phyloP scores from a whole-genome alignment of 2,329 filamentous ascomycete genomes.

The Cytospora chrysosperma region DNA sequence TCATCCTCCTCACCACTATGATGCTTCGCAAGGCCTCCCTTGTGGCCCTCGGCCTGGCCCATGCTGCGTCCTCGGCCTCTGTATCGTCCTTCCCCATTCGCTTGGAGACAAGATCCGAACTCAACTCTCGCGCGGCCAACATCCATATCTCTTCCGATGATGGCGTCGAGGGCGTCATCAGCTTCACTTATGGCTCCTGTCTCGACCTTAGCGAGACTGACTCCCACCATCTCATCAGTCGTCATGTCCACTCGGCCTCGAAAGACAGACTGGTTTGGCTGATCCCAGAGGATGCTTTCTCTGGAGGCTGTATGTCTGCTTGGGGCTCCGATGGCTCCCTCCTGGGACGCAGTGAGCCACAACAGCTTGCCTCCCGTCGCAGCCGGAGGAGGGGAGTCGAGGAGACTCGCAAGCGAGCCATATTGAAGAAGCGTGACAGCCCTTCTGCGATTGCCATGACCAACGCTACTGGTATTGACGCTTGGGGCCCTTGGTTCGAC shows the following conservation, averaged over 20 bases:
- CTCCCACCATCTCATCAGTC: conserved; percentile 32
- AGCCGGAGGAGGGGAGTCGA: conserved; percentile 29
- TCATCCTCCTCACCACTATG: background rate
- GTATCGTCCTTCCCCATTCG: conserved; percentile 27
- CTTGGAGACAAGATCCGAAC: conserved; percentile 37
- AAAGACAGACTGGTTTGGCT: conserved; percentile 36
- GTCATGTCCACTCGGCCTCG: conserved; percentile 24
- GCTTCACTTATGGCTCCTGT: conserved; percentile 37
- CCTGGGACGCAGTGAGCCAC: conserved; percentile 37
- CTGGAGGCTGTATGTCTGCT: conserved; percentile 42
- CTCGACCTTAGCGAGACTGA: conserved; percentile 24
- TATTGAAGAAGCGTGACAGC: conserved; percentile 27
- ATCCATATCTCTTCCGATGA: conserved; percentile 32
- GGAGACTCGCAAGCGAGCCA: conserved; percentile 10
- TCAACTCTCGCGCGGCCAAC: conserved; percentile 37
- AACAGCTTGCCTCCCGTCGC: conserved; percentile 30
- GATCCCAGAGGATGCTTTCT: conserved; percentile 32
- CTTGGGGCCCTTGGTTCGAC: conserved; percentile 62
- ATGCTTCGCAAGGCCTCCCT: background rate
- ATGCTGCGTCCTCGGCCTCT: conserved; percentile 18
- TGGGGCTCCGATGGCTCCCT: conserved; percentile 35
- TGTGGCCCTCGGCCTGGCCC: conserved; percentile 2
- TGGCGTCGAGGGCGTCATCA: conserved; percentile 30
- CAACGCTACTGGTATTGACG: conserved; percentile 48
- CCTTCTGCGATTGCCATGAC: conserved; percentile 43